Evolutionary conservation across 306 rosid species (phyloP).

Genomic region (Vicia villosa): DNA sequence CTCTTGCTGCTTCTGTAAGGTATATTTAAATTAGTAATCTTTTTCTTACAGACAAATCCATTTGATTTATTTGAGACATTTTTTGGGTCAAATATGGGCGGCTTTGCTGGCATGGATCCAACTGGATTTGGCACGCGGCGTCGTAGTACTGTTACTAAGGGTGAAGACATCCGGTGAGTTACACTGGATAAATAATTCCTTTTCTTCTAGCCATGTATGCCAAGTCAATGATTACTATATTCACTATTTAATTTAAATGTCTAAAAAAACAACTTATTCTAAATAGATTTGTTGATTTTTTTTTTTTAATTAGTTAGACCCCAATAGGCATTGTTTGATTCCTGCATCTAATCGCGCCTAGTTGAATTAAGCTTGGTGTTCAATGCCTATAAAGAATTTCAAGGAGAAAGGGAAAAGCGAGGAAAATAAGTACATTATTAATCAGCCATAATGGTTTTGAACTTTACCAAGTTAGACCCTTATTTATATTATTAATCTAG

Average conservation of each 20-base stretch:
- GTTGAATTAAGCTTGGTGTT: slow-evolving; percentile 9
- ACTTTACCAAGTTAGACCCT: slow-evolving; percentile 13
- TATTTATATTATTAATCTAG: slow-evolving; percentile 21
- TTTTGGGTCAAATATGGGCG: slow-evolving; percentile 87
- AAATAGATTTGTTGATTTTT: slow-evolving; percentile 11
- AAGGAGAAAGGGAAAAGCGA: not conserved
- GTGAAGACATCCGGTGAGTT: slow-evolving; percentile 94
- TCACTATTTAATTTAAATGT: slow-evolving; percentile 12
- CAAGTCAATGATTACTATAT: slow-evolving; percentile 29
- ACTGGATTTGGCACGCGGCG: slow-evolving; percentile 82
- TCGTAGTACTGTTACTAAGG: slow-evolving; percentile 87
- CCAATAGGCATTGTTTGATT: not conserved
- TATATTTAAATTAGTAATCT: slow-evolving; percentile 16
- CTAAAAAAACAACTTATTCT: slow-evolving; percentile 17
- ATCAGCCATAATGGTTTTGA: slow-evolving; percentile 11
- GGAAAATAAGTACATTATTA: not conserved
- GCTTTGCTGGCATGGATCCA: slow-evolving; percentile 79
- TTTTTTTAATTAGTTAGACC: not conserved
- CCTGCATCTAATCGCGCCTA: not conserved
- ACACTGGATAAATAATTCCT: slow-evolving; percentile 21
- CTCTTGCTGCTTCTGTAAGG: slow-evolving; percentile 16
- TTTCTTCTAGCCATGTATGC: slow-evolving; percentile 8
- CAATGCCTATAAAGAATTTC: slow-evolving; percentile 10
- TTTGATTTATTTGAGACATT: slow-evolving; percentile 97
- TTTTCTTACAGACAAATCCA: slow-evolving; percentile 80